Base-by-base conservation (phyloP, 2,329 filamentous ascomycete genomes). In the Penicillium oxalicum region DNA sequence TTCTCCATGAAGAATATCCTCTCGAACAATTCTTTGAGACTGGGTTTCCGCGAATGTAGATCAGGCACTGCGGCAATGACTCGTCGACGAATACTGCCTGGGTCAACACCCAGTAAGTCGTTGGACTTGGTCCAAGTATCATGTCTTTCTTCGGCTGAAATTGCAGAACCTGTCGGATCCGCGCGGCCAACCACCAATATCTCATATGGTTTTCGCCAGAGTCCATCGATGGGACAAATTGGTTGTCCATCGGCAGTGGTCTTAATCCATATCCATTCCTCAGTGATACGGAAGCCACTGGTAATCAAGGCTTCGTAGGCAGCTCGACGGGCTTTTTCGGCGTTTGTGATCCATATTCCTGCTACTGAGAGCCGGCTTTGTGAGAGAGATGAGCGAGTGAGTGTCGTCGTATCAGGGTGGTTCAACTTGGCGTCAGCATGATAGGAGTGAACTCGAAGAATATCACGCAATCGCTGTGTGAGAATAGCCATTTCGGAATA, bases 241-340 rank as follows among this genome's bases (percentile, higher is more conserved):
- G 79, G 73, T 49, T 77, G 71, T 3, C 82, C 82, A 2, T 67
- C 53, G 0, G 58, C 60, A 0, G 81, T 84, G 1, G 72, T 76
- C 62, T 85, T 85, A 45, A 83, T 61, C 81, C 81, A 85, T 4
- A 82, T 59, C 82, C 81, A 84, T 64, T 84, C 80, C 55, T 84
- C 81, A 4, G 68, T 58, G 6, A 82, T 56, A 2, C 65, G 58
- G 3, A 84, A 68, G 5, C 74, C 75, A 60, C 75, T 75, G 4
- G 53, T 57, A 9, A 67, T 63, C 0, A 82, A 43, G 49, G 71
- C 38, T 53, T 69, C 38, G 61, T 77, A 52, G 64, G 73, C 75
- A 12, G 73, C 64, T 2, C 70, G 63, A 4, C 79, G 70, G 11
- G 80, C 62, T 13, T 74, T 72, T 12, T 68, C 61, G 32, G 77